A percentile compares a stretch with the other conserved stretches of the same genome.
Evolutionary conservation across 345 rosid species (phyloP).

Genomic region (Boechera stricta): DNA sequence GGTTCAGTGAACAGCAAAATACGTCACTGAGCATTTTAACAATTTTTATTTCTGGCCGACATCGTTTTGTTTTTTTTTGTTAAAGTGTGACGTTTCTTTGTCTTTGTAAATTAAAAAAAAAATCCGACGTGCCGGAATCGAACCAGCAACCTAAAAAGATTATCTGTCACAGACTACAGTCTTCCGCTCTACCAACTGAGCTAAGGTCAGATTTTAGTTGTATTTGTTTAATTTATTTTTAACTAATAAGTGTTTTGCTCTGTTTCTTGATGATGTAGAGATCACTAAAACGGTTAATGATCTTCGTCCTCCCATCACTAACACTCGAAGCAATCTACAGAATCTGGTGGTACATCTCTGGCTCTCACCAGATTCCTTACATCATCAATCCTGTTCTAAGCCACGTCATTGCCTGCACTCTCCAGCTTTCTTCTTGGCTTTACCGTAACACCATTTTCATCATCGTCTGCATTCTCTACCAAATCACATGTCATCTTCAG

Average conservation of each 20-base stretch:
- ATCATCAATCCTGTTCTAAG: constrained; percentile 56
- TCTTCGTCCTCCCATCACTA: constrained; percentile 79
- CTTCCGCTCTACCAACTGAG: constrained; percentile 99
- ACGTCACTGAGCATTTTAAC: neutral
- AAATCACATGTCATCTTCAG: constrained; percentile 71
- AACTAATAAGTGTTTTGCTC: neutral
- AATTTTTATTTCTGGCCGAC: constrained; percentile 22
- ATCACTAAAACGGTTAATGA: constrained; percentile 68
- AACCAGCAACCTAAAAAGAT: constrained; percentile 51
- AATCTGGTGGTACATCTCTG: constrained; percentile 91
- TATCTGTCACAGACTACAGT: constrained; percentile 72
- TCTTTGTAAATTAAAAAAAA: no score
- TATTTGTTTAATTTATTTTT: accelerated
- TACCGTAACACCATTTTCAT: constrained; percentile 74
- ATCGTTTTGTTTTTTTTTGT: neutral
- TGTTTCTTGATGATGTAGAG: constrained; percentile 54
- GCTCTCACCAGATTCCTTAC: constrained; percentile 66
- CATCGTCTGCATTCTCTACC: constrained; percentile 74
- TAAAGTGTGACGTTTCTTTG: neutral
- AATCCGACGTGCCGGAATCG: constrained; percentile 50
- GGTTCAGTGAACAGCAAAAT: neutral
- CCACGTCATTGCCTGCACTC: constrained; percentile 56
- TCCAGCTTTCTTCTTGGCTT: constrained; percentile 86
- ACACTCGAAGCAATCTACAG: constrained; percentile 70
- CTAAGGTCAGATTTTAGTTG: constrained; percentile 69